A percentile compares a stretch with the other conserved stretches of the same genome.
phyloP scores from a whole-genome alignment of 345 rosid genomes.

The Aurinia saxatilis region DNA sequence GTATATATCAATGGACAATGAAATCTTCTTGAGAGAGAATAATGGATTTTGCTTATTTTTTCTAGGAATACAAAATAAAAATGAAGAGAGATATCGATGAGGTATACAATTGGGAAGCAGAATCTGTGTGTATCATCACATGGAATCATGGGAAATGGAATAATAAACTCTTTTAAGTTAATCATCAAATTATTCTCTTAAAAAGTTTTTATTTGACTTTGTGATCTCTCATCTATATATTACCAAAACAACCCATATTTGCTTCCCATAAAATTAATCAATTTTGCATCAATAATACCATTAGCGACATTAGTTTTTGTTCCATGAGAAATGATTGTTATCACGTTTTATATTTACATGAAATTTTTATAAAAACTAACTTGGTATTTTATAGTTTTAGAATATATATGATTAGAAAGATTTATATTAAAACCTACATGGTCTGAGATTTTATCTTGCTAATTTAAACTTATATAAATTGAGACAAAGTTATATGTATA shows the following conservation, averaged over 20 bases:
- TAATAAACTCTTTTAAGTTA: constrained; percentile 12
- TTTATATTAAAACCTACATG: too few species aligned
- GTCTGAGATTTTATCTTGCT: too few species aligned
- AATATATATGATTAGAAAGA: too few species aligned
- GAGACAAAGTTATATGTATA: too few species aligned
- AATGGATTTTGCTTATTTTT: constrained; percentile 13
- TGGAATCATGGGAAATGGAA: constrained; percentile 38
- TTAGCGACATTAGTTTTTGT: background rate
- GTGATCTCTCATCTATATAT: constrained; percentile 30
- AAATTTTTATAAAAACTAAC: background rate
- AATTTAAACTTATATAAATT: too few species aligned
- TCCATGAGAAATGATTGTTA: background rate
- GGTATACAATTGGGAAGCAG: constrained; percentile 6
- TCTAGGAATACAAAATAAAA: background rate
- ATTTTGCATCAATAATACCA: background rate
- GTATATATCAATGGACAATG: background rate
- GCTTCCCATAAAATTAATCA: background rate
- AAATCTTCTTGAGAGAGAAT: constrained; percentile 10
- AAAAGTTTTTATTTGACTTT: constrained; percentile 23
- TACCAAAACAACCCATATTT: constrained; percentile 5
- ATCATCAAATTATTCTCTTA: background rate
- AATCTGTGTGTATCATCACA: constrained; percentile 30
- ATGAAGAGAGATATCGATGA: background rate
- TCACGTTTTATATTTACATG: background rate
- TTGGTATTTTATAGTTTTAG: too few species aligned